Base-by-base conservation (phyloP, 306 rosid species). In the Cicer chorassanicum region DNA sequence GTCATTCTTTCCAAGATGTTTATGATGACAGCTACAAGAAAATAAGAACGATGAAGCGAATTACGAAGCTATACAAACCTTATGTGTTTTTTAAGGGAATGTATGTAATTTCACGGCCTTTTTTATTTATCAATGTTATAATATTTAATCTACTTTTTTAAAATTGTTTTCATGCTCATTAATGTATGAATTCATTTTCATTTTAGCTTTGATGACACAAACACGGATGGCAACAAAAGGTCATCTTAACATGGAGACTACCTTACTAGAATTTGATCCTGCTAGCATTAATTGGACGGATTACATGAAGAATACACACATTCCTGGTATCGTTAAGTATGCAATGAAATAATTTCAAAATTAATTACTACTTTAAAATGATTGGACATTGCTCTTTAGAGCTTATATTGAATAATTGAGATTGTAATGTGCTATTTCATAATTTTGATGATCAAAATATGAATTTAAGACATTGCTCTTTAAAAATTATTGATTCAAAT, bases 301-400 rank as follows among this genome's bases (percentile, higher is more conserved):
- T 29, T 53, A 53, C 3, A 53, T 53, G 60, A 53, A 15, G 29
- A 3, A 53, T 2, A n/a, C 1, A 7, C 90, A 84, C 72, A 82
- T 82, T 40, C 83, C 87, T 67, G 88, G 88, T 6, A 81, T 86
- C 14, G 4, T n/a, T 18, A 80, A 80, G 44, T 65, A 79, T 61
- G 51, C 24, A 8, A 4, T 74, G 51, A 68, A 74, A 39, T 67
- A 12, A 51, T 14, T 51, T n/a, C n/a, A n/a, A n/a, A n/a, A n/a
- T n/a, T n/a, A n/a, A n/a, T n/a, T n/a, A n/a, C n/a, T 14, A 14
- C 19, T 11, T 3, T 18, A 49, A 49, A 21, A 50, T 50, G 21
- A 5, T 4, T 50, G 4, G 56, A 50, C 14, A 6, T 14, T 14
- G 1, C 0, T 50, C 1, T 50, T 14, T 50, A 50, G 4, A 14